Evolutionary conservation across 192 early-diverging fungal species (phyloP).

Genomic region (Coemansia sp.): DNA sequence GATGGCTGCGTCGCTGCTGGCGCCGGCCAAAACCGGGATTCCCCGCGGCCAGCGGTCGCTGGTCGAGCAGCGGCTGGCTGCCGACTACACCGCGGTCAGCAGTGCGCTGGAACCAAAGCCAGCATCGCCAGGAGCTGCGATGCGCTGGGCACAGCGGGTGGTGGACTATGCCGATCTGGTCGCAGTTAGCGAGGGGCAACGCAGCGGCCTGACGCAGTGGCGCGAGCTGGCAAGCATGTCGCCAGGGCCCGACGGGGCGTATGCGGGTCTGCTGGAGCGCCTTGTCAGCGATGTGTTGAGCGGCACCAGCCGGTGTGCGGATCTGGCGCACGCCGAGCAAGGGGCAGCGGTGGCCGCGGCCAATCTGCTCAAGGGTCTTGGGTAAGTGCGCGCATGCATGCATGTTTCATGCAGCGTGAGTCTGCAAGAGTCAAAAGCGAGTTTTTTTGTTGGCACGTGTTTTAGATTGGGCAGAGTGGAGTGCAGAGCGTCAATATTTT

Average conservation of each 20-base stretch:
- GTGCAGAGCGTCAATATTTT: not conserved
- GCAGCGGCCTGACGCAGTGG: conserved; percentile 23
- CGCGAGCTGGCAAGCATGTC: conserved; percentile 24
- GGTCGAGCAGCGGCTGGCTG: conserved; percentile 31
- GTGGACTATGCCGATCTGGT: conserved; percentile 11
- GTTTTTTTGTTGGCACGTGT: not conserved
- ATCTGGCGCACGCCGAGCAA: conserved; percentile 43
- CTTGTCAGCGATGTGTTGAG: conserved; percentile 25
- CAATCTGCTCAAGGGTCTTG: conserved; percentile 46
- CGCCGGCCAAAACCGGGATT: conserved; percentile 21
- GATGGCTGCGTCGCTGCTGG: conserved; percentile 43
- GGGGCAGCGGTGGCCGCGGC: conserved; percentile 23
- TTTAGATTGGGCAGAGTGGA: conserved; percentile 3
- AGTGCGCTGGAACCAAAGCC: not conserved
- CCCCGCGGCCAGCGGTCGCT: conserved; percentile 20
- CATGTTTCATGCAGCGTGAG: not conserved
- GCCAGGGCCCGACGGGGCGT: conserved; percentile 18
- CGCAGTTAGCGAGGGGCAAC: conserved; percentile 31
- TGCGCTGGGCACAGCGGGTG: conserved; percentile 22
- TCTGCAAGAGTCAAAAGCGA: not conserved
- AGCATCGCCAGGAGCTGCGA: not conserved
- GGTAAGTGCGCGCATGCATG: conserved; percentile 23
- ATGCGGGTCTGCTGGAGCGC: conserved; percentile 20
- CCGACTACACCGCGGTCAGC: conserved; percentile 22
- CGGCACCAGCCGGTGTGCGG: conserved; percentile 9